A percentile compares a stretch with the other conserved stretches of the same genome.
Evolutionary conservation across 148 eudicot genomes (phyloP).

Genomic region (Vaccinium vitisidaea): DNA sequence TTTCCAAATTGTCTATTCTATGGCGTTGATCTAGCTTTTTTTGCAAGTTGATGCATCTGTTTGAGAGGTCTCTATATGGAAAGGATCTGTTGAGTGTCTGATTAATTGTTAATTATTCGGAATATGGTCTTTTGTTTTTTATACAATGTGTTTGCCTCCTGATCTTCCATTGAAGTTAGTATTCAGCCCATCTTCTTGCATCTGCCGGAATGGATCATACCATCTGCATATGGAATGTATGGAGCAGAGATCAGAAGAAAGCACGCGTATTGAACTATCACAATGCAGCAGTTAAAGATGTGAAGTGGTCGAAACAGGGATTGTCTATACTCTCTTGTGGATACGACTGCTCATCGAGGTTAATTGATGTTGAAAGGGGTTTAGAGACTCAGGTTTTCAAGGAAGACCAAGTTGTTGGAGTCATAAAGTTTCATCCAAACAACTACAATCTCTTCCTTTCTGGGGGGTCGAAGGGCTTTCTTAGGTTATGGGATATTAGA

Average conservation of each 20-base stretch:
- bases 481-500: constrained; percentile 86
- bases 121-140: neutral
- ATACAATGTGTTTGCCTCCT: constrained; percentile 27
- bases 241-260: constrained; percentile 62
- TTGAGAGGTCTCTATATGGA: neutral
- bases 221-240: constrained; percentile 81
- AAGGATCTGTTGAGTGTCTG: neutral
- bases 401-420: constrained; percentile 80
- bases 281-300: constrained; percentile 83
- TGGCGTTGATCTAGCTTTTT: neutral
- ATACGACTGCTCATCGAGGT: constrained; percentile 68
- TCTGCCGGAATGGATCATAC: constrained; percentile 92
- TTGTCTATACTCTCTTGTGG: constrained; percentile 82
- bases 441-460: constrained; percentile 75
- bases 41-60: neutral
- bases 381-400: constrained; percentile 58
- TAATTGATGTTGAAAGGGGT: constrained; percentile 77
- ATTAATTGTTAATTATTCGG: neutral
- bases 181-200: constrained; percentile 94
- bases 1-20: neutral
- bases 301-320: constrained; percentile 75
- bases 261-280: constrained; percentile 62
- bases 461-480: constrained; percentile 77
- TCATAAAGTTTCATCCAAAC: constrained; percentile 65
- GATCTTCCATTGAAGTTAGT: constrained; percentile 44